A percentile compares a stretch with the other conserved stretches of the same genome.
Evolutionary conservation across 768 basidiomycete genomes (phyloP).

Genomic region (Porpolomopsis calyptriformis): DNA sequence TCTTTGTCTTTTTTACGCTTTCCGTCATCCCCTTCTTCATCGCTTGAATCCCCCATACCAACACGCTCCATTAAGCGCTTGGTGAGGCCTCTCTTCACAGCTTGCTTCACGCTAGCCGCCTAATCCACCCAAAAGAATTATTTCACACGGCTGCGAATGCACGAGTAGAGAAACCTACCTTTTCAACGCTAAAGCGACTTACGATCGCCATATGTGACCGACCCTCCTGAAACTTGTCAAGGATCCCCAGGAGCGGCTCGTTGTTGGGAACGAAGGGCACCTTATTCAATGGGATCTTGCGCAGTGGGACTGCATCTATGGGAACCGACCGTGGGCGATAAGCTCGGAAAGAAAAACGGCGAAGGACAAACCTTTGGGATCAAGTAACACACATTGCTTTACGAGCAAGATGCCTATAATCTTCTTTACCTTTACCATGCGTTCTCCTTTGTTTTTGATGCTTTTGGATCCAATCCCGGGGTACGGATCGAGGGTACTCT

Average conservation of each 20-base stretch:
- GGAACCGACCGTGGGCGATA: not conserved
- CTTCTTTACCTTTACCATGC: conserved; percentile 56
- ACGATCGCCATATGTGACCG: conserved; percentile 90
- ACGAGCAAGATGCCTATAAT: conserved; percentile 81
- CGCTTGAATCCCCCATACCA: conserved; percentile 53
- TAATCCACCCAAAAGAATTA: conserved; percentile 10
- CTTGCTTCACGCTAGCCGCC: conserved; percentile 75
- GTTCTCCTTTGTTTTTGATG: conserved; percentile 11
- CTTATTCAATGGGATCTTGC: conserved; percentile 76
- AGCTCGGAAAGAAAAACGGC: not conserved
- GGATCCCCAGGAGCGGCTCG: conserved; percentile 71
- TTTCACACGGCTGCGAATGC: not conserved
- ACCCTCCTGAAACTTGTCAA: conserved; percentile 86
- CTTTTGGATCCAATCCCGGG: not conserved
- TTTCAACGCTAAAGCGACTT: conserved; percentile 60
- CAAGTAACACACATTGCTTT: conserved; percentile 81
- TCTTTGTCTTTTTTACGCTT: conserved; percentile 13
- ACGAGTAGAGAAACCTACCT: conserved; percentile 21
- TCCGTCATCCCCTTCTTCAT: conserved; percentile 27
- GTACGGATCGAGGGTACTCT: not conserved
- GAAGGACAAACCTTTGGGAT: conserved; percentile 56
- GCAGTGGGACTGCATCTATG: conserved; percentile 69
- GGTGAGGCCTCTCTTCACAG: conserved; percentile 69
- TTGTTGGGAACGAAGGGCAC: conserved; percentile 82
- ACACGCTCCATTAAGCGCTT: conserved; percentile 68